Percentiles rank a stretch among this genome's conserved stretches.
phyloP scores from a whole-genome alignment of 352 stramenopile species.

The Phytophthora colocasiae region DNA sequence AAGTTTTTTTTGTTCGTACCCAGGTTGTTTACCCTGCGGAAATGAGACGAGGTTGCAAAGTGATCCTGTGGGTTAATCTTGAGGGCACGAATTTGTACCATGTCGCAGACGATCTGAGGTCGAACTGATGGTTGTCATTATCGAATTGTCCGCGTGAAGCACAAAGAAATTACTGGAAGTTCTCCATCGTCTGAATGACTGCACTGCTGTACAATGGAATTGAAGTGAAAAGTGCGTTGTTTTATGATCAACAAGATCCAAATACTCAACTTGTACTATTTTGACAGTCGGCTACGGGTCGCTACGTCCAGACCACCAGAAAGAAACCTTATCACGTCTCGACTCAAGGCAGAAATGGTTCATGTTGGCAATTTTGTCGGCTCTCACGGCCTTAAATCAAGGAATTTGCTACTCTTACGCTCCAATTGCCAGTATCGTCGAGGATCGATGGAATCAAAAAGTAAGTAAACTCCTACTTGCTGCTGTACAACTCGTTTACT shows the following conservation, averaged over 20 bases:
- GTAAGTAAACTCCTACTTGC: constrained; percentile 21
- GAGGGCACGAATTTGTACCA: neutral
- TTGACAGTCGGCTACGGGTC: neutral
- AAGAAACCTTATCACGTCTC: neutral
- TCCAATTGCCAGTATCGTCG: constrained; percentile 61
- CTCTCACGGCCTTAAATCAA: constrained; percentile 67
- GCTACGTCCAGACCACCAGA: neutral
- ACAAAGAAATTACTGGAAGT: neutral
- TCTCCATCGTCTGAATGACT: neutral
- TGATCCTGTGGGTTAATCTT: constrained; percentile 1
- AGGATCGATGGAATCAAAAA: constrained; percentile 56
- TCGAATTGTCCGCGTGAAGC: neutral
- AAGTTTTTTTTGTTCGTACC: neutral
- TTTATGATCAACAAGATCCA: neutral
- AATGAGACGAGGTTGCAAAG: neutral
- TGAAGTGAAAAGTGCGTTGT: neutral
- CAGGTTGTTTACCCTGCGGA: neutral
- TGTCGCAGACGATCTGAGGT: neutral
- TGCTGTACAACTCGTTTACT: neutral
- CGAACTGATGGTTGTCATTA: neutral
- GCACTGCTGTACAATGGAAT: neutral
- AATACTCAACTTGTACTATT: neutral
- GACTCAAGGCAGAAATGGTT: constrained; percentile 53
- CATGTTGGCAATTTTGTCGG: constrained; percentile 66
- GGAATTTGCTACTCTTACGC: constrained; percentile 80